A percentile compares a stretch with the other conserved stretches of the same genome.
Conservation (phyloP, 768 basidiomycete genomes). For the Lentinula boryana region DNA sequence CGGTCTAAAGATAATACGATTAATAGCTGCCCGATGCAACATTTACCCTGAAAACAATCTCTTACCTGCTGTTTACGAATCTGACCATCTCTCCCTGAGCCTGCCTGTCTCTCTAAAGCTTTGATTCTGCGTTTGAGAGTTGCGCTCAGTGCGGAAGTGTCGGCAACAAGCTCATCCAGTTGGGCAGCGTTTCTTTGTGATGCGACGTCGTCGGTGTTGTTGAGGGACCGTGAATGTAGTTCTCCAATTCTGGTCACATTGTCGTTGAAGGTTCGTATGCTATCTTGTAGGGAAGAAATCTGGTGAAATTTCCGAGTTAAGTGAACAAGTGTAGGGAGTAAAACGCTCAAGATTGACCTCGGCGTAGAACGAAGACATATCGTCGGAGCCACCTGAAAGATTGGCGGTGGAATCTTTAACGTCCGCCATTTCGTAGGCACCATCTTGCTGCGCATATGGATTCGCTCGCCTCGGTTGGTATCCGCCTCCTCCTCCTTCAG, state of each 20-base stretch:
- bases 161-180: conserved; percentile 62
- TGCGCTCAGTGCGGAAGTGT: conserved; percentile 66
- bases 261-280: conserved; percentile 57
- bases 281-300: conserved; percentile 76
- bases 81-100: conserved; percentile 61
- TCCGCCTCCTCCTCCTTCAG: conserved; percentile 28
- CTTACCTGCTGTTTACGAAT: conserved; percentile 74
- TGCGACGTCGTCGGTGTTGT: conserved; percentile 67
- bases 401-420: conserved; percentile 51
- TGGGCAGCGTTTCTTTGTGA: conserved; percentile 55
- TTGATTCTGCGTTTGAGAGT: conserved; percentile 70
- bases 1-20: not conserved
- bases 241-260: conserved; percentile 68
- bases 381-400: conserved; percentile 35
- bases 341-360: conserved; percentile 44
- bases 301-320: conserved; percentile 18
- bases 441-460: conserved; percentile 66
- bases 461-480: conserved; percentile 47
- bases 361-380: conserved; percentile 66
- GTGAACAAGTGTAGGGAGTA: not conserved
- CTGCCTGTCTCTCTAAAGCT: conserved; percentile 60
- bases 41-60: not conserved
- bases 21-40: not conserved
- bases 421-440: conserved; percentile 67
- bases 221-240: conserved; percentile 68